phyloP scores from a whole-genome alignment of 2,329 filamentous ascomycete genomes.

The Apiospora arundinis region DNA sequence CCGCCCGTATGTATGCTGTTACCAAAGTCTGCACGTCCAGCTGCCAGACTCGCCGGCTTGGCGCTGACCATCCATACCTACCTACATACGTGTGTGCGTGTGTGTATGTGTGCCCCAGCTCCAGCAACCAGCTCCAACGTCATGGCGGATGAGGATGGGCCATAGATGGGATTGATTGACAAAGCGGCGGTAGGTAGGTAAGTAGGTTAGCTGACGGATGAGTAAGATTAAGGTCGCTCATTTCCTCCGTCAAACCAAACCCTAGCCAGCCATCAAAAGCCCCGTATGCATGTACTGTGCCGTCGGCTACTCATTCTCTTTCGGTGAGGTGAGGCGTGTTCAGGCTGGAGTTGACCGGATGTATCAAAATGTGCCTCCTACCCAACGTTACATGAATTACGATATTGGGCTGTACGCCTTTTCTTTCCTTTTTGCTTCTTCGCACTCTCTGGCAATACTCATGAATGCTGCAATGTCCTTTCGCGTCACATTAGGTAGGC shows the following conservation, averaged over 20 bases:
- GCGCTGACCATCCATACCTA: not conserved
- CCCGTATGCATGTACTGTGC: not conserved
- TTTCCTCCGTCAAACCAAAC: not conserved
- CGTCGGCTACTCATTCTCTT: not conserved
- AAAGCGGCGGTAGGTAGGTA: not conserved
- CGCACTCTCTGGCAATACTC: not conserved
- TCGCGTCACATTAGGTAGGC: not conserved
- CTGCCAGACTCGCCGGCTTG: slow-evolving; percentile 7
- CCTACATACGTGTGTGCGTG: not conserved
- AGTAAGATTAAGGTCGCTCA: slow-evolving; percentile 12
- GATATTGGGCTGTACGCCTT: not conserved
- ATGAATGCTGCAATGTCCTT: not conserved
- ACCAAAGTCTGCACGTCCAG: not conserved
- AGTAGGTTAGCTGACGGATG: not conserved
- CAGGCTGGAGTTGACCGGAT: not conserved
- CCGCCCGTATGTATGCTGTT: not conserved
- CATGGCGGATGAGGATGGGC: not conserved
- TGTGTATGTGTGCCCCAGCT: not conserved
- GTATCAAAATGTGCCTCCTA: not conserved
- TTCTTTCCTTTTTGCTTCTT: not conserved
- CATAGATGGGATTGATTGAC: not conserved
- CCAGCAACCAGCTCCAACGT: not conserved
- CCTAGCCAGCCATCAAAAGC: not conserved
- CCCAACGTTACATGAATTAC: not conserved
- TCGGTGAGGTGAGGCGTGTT: not conserved